Evolutionary conservation across 2,329 filamentous ascomycete species (phyloP).

Genomic region (Uncinocarpus reesii): DNA sequence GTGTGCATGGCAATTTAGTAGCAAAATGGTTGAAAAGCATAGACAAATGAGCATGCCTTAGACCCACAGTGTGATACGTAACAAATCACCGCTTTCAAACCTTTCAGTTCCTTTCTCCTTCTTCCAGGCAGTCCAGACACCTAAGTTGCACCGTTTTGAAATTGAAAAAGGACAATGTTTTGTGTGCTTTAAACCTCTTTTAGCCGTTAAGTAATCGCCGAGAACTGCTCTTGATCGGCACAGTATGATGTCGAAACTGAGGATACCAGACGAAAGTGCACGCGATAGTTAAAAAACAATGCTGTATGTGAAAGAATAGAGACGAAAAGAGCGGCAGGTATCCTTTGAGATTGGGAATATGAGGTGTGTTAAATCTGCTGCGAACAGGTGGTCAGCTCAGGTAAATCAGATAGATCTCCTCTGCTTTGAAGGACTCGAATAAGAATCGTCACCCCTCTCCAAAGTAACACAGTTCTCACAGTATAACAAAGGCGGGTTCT

Average conservation of each 20-base stretch:
- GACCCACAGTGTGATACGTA: slow-evolving; percentile 6
- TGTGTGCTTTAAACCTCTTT: no score
- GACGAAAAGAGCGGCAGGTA: no score
- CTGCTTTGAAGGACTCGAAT: neutral
- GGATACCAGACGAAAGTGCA: no score
- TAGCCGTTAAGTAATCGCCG: no score
- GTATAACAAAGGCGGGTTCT: slow-evolving; percentile 4
- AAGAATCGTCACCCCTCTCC: neutral
- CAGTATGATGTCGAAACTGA: no score
- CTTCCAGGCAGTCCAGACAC: neutral
- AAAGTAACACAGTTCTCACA: slow-evolving; percentile 9
- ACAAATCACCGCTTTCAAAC: neutral
- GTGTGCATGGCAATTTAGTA: neutral
- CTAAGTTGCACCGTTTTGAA: no score
- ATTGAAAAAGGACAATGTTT: no score
- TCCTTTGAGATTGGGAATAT: neutral
- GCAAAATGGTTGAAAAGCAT: neutral
- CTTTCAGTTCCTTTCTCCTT: neutral
- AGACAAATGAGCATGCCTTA: neutral
- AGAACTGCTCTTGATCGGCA: no score
- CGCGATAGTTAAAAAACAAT: no score
- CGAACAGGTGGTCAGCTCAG: neutral
- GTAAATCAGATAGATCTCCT: neutral
- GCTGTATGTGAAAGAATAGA: no score
- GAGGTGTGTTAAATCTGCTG: neutral